These are phyloP conservation scores for Acer saccharum DNA, from an alignment of 345 rosid genomes.

Conservation along the genomic window DNA sequence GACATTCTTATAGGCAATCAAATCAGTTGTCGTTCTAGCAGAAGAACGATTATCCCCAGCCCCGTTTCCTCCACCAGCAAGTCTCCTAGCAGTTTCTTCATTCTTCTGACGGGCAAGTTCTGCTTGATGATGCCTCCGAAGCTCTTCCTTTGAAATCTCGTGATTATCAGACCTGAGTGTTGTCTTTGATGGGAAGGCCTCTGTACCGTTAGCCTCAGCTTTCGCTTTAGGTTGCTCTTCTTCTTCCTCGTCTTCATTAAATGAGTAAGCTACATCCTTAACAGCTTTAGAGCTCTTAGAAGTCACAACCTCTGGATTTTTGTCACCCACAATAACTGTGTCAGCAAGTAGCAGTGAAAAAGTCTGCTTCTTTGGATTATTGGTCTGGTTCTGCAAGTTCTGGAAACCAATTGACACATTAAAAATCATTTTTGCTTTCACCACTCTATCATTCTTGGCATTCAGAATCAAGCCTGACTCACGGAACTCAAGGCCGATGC, in stretches of 20 bases:
- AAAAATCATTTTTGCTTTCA: slow-evolving; percentile 53
- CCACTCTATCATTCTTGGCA: slow-evolving; percentile 42
- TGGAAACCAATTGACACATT: slow-evolving; percentile 58
- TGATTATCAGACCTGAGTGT: slow-evolving; percentile 55
- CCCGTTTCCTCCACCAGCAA: slow-evolving; percentile 46
- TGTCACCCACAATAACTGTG: slow-evolving; percentile 51
- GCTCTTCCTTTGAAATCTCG: slow-evolving; percentile 56
- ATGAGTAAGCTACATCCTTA: slow-evolving; percentile 56
- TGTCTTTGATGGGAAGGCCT: slow-evolving; percentile 38
- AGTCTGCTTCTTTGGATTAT: slow-evolving; percentile 34
- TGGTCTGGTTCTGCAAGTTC: slow-evolving; percentile 41
- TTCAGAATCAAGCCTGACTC: slow-evolving; percentile 55
- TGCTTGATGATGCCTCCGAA: slow-evolving; percentile 61
- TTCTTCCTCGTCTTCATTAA: slow-evolving; percentile 58
- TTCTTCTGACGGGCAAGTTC: slow-evolving; percentile 62
- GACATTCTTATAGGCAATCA: slow-evolving; percentile 57
- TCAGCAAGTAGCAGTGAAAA: slow-evolving; percentile 50
- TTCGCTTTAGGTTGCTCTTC: slow-evolving; percentile 37
- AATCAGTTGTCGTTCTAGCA: slow-evolving; percentile 17
- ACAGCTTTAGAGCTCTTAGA: slow-evolving; percentile 51
- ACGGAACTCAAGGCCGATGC: slow-evolving; percentile 64
- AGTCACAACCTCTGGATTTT: slow-evolving; percentile 42
- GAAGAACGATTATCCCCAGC: slow-evolving; percentile 33
- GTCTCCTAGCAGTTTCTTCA: slow-evolving; percentile 60
- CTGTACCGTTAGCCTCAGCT: slow-evolving; percentile 29